Conservation (phyloP, 768 basidiomycete genomes). For the Cubamyces lactineus region DNA sequence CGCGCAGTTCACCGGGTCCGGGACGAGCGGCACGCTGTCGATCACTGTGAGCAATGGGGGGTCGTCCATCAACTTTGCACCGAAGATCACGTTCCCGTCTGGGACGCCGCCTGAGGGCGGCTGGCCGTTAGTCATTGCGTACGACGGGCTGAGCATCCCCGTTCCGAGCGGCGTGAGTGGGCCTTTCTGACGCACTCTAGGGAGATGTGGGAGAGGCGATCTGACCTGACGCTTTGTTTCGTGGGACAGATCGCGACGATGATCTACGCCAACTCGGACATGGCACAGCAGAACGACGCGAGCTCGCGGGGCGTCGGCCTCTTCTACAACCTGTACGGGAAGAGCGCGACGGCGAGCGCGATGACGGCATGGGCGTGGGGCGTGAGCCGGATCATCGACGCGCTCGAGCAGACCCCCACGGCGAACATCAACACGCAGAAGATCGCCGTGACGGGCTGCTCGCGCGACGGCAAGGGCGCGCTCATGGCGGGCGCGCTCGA, state of each 20-base stretch:
- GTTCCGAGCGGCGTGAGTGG: conserved; percentile 33
- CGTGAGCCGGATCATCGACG: conserved; percentile 61
- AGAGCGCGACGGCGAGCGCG: conserved; percentile 48
- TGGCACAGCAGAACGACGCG: conserved; percentile 51
- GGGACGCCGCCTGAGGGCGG: conserved; percentile 42
- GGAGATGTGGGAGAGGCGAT: not conserved
- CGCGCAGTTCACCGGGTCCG: conserved; percentile 44
- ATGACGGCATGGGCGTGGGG: conserved; percentile 70
- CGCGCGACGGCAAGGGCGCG: conserved; percentile 64
- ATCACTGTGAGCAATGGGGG: conserved; percentile 52
- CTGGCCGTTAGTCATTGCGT: conserved; percentile 57
- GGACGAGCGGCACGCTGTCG: conserved; percentile 42
- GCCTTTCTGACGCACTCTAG: conserved; percentile 34
- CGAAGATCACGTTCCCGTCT: conserved; percentile 48
- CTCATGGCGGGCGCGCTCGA: conserved; percentile 63
- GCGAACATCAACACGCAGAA: conserved; percentile 51
- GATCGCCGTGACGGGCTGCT: conserved; percentile 62
- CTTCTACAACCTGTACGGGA: conserved; percentile 61
- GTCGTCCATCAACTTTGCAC: conserved; percentile 52
- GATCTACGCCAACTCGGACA: conserved; percentile 56
- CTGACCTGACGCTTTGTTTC: conserved; percentile 28
- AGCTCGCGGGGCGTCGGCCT: conserved; percentile 51
- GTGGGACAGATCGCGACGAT: conserved; percentile 45
- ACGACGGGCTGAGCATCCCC: conserved; percentile 47
- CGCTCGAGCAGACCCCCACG: conserved; percentile 51